Conservation (phyloP, 495 filamentous ascomycete genomes). For the Umbilicaria muhlenbergii region DNA sequence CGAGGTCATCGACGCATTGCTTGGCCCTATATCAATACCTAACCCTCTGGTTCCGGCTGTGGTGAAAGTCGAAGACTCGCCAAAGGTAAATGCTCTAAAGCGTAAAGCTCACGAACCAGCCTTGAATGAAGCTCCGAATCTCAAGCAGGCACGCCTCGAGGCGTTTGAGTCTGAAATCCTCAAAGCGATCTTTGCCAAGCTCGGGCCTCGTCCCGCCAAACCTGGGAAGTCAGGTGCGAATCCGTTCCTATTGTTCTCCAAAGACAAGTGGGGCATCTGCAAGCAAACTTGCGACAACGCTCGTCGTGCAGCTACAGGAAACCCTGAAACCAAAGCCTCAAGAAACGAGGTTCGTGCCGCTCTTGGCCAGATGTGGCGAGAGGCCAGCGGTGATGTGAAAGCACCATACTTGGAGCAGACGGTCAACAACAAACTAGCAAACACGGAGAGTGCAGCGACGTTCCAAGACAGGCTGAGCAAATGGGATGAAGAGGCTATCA, state of each 20-base stretch:
- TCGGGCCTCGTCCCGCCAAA: slow-evolving; percentile 57
- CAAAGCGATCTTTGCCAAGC: slow-evolving; percentile 45
- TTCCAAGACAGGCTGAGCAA: slow-evolving; percentile 9
- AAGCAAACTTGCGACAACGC: slow-evolving; percentile 56
- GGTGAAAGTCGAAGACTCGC: slow-evolving; percentile 4
- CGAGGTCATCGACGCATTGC: slow-evolving; percentile 60
- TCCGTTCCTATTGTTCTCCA: slow-evolving; percentile 51
- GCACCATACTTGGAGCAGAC: slow-evolving; percentile 61
- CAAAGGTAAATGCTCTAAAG: slow-evolving; percentile 20
- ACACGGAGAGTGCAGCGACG: slow-evolving; percentile 26
- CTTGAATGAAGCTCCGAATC: slow-evolving; percentile 9
- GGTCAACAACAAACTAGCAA: slow-evolving; percentile 45
- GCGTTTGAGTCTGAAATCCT: slow-evolving; percentile 62
- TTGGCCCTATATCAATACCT: slow-evolving; percentile 68
- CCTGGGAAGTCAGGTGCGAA: slow-evolving; percentile 32
- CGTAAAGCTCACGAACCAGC: slow-evolving; percentile 29
- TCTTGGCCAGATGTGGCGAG: slow-evolving; percentile 79
- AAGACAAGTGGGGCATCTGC: slow-evolving; percentile 61
- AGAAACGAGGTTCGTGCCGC: slow-evolving; percentile 67
- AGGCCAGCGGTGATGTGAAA: slow-evolving; percentile 48
- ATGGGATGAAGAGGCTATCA: slow-evolving; percentile 13
- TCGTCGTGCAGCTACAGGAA: slow-evolving; percentile 44
- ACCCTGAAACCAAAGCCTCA: slow-evolving; percentile 46
- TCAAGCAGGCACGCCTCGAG: slow-evolving; percentile 40
- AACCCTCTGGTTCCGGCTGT: slow-evolving; percentile 53